phyloP scores from a whole-genome alignment of 345 rosid genomes.

The Murraya paniculata region DNA sequence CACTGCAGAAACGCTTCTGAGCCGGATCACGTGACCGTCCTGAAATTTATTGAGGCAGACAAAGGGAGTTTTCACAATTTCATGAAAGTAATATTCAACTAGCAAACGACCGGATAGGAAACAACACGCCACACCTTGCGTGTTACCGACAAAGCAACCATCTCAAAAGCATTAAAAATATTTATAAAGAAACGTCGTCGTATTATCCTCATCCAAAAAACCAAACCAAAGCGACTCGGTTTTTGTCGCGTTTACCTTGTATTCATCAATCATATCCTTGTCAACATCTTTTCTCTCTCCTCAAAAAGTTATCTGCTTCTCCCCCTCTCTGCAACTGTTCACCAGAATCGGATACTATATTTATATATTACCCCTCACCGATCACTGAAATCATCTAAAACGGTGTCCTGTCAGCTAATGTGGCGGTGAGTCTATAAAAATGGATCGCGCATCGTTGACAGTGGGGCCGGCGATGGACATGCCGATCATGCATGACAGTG shows the following conservation, averaged over 20 bases:
- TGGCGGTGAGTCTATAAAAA: constrained; percentile 14
- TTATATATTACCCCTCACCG: not conserved
- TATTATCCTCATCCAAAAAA: not conserved
- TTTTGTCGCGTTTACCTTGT: constrained; percentile 17
- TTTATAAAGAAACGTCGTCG: constrained; percentile 16
- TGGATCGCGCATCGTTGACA: constrained; percentile 52
- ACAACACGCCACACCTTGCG: not conserved
- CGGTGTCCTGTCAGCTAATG: constrained; percentile 15
- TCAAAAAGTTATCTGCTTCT: not conserved
- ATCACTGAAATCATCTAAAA: constrained; percentile 8
- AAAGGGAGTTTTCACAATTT: constrained; percentile 15
- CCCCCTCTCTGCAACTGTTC: not conserved
- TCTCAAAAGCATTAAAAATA: too few species aligned
- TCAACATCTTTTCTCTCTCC: constrained; percentile 11
- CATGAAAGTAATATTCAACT: not conserved
- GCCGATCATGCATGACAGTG: constrained; percentile 97
- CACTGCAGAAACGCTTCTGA: not conserved
- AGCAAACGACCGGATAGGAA: not conserved
- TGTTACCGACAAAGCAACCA: constrained; percentile 9
- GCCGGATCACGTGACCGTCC: constrained; percentile 15
- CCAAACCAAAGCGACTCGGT: not conserved
- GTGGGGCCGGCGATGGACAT: constrained; percentile 70
- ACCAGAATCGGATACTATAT: not conserved
- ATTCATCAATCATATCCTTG: constrained; percentile 10
- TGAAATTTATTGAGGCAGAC: constrained; percentile 16